A percentile compares a stretch with the other conserved stretches of the same genome.
phyloP scores from a whole-genome alignment of 495 filamentous ascomycete species.

The Aspergillus panamensis region DNA sequence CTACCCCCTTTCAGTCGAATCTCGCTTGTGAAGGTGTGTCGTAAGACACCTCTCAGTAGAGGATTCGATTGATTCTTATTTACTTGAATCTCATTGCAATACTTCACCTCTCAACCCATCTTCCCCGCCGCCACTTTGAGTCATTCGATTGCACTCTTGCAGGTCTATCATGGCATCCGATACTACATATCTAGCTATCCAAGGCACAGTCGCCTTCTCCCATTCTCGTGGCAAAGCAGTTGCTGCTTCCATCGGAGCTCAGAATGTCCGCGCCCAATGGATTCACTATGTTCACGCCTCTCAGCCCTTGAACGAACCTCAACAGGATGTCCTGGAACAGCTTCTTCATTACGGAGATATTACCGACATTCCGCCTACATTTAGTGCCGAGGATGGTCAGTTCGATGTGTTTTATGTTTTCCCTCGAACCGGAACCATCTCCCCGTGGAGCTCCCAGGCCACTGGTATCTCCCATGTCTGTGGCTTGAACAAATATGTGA shows the following conservation, averaged over 20 bases:
- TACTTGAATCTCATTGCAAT: neutral
- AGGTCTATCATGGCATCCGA: slow-evolving; percentile 36
- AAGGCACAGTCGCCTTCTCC: slow-evolving; percentile 53
- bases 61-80: slow-evolving; percentile 8
- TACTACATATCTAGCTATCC: slow-evolving; percentile 43
- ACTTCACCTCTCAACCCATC: slow-evolving; percentile 1
- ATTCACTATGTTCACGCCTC: slow-evolving; percentile 58
- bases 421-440: slow-evolving; percentile 79
- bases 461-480: slow-evolving; percentile 94
- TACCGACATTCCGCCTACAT: slow-evolving; percentile 42
- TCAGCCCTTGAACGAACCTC: slow-evolving; percentile 36
- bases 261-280: slow-evolving; percentile 59
- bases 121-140: slow-evolving; percentile 5
- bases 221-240: slow-evolving; percentile 50
- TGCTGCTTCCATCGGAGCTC: slow-evolving; percentile 50
- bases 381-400: slow-evolving; percentile 39
- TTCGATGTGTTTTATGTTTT: slow-evolving; percentile 63
- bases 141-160: slow-evolving; percentile 13
- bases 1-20: slow-evolving; percentile 18
- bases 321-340: slow-evolving; percentile 52
- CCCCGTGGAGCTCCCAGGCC: slow-evolving; percentile 95
- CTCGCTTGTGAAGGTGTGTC: slow-evolving; percentile 23
- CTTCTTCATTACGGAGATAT: slow-evolving; percentile 63
- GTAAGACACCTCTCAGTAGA: slow-evolving; percentile 13
- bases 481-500: slow-evolving; percentile 65